phyloP scores from a whole-genome alignment of 345 rosid species.

The Cardamine resedifolia region DNA sequence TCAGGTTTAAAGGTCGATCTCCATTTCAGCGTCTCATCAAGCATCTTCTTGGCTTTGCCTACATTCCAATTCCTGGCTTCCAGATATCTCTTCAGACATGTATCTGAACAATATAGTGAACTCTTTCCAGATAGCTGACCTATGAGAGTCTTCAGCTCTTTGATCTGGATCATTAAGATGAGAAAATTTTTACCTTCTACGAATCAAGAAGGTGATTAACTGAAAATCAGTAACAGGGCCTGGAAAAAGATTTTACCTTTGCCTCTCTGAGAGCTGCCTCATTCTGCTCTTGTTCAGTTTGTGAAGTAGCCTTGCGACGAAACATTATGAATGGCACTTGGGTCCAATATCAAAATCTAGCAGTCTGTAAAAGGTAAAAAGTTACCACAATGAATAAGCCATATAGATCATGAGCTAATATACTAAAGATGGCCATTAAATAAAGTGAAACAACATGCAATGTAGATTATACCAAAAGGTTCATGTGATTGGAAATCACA shows the following conservation, averaged over 20 bases:
- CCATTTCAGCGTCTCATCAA: conserved; percentile 81
- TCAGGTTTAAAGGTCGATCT: conserved; percentile 78
- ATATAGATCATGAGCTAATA: not conserved
- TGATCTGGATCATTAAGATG: conserved; percentile 41
- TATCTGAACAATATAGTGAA: conserved; percentile 60
- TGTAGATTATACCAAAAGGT: not conserved
- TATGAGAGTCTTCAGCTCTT: conserved; percentile 59
- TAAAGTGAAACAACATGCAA: conserved; percentile 4
- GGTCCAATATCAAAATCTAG: conserved; percentile 7
- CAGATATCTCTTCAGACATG: conserved; percentile 81
- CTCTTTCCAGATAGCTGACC: conserved; percentile 60
- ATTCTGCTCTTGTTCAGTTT: conserved; percentile 46
- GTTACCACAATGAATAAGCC: not conserved
- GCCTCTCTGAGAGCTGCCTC: conserved; percentile 48
- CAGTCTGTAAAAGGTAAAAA: not conserved
- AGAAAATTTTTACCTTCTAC: not conserved
- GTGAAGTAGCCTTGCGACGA: conserved; percentile 54
- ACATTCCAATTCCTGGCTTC: conserved; percentile 89
- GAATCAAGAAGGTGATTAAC: not conserved
- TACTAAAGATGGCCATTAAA: not conserved
- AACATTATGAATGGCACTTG: conserved; percentile 52
- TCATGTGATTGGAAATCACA: conserved; percentile 9
- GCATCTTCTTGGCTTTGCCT: conserved; percentile 78
- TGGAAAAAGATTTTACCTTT: conserved; percentile 49
- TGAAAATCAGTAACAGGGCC: not conserved